phyloP scores from a whole-genome alignment of 129 eudicot genomes.

The Pseudognaphalium luteoalbum region DNA sequence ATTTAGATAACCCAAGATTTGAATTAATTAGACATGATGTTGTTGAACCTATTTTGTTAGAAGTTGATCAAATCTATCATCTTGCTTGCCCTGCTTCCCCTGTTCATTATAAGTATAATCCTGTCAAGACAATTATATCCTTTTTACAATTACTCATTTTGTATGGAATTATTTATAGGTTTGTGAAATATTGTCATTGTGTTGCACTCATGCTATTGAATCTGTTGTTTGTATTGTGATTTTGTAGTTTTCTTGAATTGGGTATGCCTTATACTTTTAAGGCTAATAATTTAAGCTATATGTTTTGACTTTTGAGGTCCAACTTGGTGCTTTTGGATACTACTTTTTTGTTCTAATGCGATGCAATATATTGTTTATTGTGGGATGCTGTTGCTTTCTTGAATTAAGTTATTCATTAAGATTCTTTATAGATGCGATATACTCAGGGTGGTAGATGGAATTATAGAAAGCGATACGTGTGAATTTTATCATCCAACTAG shows the following conservation, averaged over 20 bases:
- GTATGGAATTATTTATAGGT: not conserved
- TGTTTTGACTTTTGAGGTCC: not conserved
- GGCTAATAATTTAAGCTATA: not conserved
- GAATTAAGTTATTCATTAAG: not conserved
- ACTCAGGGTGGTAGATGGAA: not conserved
- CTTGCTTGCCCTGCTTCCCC: slow-evolving; percentile 94
- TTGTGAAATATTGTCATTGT: not conserved
- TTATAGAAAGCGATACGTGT: not conserved
- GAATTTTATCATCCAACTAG: slow-evolving; percentile 12
- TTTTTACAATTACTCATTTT: slow-evolving; percentile 6
- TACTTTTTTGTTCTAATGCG: not conserved
- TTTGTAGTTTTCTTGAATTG: not conserved
- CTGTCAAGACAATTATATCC: slow-evolving; percentile 93
- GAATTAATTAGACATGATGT: slow-evolving; percentile 87
- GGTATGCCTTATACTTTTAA: not conserved
- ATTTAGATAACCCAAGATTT: slow-evolving; percentile 63
- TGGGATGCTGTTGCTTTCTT: not conserved
- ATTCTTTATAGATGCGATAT: not conserved
- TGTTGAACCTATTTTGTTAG: slow-evolving; percentile 76
- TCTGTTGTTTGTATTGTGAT: not conserved
- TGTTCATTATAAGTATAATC: slow-evolving; percentile 86
- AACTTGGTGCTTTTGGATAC: not conserved
- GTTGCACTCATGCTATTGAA: not conserved
- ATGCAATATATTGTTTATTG: not conserved
- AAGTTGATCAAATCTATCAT: slow-evolving; percentile 89